A percentile compares a stretch with the other conserved stretches of the same genome.
Evolutionary conservation across 345 rosid genomes (phyloP).

Genomic region (Arabis hirsuta): DNA sequence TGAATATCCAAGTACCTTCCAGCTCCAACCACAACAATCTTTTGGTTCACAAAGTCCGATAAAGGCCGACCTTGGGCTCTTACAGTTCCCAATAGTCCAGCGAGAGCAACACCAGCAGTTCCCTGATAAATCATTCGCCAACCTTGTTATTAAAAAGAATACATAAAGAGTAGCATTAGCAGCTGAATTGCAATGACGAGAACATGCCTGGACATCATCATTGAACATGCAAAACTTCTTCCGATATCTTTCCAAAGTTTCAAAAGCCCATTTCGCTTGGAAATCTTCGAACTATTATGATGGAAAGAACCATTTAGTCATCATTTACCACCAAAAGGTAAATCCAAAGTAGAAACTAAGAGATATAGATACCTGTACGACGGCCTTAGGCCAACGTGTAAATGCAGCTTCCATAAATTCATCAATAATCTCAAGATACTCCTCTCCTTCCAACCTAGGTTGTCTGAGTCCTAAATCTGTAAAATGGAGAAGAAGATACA

Average conservation of each 20-base stretch:
- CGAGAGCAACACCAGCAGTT: constrained; percentile 99
- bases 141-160: background rate
- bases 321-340: constrained; percentile 20
- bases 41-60: constrained; percentile 85
- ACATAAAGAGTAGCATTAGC: background rate
- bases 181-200: constrained; percentile 28
- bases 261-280: constrained; percentile 99
- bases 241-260: constrained; percentile 85
- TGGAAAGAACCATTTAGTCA: constrained; percentile 42
- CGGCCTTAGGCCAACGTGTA: constrained; percentile 97
- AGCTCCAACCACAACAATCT: constrained; percentile 99
- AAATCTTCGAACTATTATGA: constrained; percentile 88
- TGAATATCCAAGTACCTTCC: constrained; percentile 71
- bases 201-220: constrained; percentile 89
- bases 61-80: constrained; percentile 92
- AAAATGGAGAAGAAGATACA: constrained; percentile 36
- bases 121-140: constrained; percentile 57
- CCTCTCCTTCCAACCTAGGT: constrained; percentile 95
- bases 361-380: constrained; percentile 72
- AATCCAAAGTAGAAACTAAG: constrained; percentile 31
- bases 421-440: constrained; percentile 81
- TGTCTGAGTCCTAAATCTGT: constrained; percentile 90
- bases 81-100: constrained; percentile 89
- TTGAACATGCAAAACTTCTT: constrained; percentile 95
- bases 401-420: constrained; percentile 97